Base-by-base conservation (phyloP, 768 basidiomycete genomes). In the Nidularia sp. region DNA sequence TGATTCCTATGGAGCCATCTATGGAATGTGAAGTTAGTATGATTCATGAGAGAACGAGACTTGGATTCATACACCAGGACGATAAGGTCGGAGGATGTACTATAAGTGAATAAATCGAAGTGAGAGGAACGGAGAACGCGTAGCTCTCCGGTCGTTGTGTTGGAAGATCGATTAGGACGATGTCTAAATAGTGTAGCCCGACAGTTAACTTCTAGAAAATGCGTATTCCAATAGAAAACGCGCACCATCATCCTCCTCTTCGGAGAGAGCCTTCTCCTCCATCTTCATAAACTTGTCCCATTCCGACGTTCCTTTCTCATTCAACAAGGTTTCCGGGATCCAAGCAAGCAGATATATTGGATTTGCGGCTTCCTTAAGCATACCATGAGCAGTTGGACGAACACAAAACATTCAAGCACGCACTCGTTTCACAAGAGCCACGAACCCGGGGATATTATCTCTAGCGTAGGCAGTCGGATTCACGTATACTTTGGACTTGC, bases 401-500 rank as follows among this genome's bases (percentile, higher is more conserved):
- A 51, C 49, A 56, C 50, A 50, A 34, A 61, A 48, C 51, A 51
- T 10, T 25, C 18, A 47, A n/a, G 34, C 4, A 73, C 86, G 50
- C 58, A 93, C 93, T 61, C 88, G 81, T 73, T 93, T 92, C 15
- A 98, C 94, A 52, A 99, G 77, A 12, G 89, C 86, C 5, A 94
- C 85, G 65, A 96, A 98, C 1, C 97, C 97, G 2, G 92, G 84
- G 34, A 98, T 90, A 67, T 98, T 96, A 68, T 98, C 97, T 61
- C 88, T 79, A 2, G 88, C 78, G 66, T 93, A 95, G 2, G 88
- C 84, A 2, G 94, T 96, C 0, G 97, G 97, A 59, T 98, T 92
- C 43, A 99, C 85, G 64, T 96, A 94, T 44, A 98, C 96, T 66
- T 94, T 95, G 41, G 88, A 91, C 66, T 96, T 97, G 67, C 85